Base-by-base conservation (phyloP, 192 early-diverging fungal species). In the Phycomyces blakesleeanus region DNA sequence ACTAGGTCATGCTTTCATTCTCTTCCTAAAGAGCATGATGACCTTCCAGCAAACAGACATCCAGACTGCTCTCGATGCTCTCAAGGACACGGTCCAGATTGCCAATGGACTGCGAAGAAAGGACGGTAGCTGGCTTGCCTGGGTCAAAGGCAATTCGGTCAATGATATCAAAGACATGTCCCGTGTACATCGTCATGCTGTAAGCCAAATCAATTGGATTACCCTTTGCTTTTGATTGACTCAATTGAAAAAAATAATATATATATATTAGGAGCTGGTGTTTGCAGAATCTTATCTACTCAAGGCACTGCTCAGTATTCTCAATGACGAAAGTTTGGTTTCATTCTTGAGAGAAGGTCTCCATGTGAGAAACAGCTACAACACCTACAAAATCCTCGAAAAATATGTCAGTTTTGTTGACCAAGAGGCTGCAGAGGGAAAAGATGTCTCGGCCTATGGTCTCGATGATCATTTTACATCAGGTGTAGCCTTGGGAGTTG, bases 381-480 rank as follows among this genome's bases (percentile, higher is more conserved):
- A 78, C 9, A 82, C 81, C 21, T 90, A 89, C 69, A 81, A 81
- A 55, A 70, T 73, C 7, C 67, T 87, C 53, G 76, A 85, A 76
- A 69, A 76, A 61, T 74, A 84, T 37, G 58, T 82, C 55, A 71
- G 75, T 24, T 71, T 61, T 56, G 77, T 77, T 27, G 71, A 81
- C 40, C 74, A 78, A 59, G 77, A 83, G 41, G 80, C 76, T 5
- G 61, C 77, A 16, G 70, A 69, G 5, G 75, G 71, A 15, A 81
- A 79, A 55, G 68, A 74, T 20, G 68, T 73, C 56, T 66, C 69
- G 14, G 57, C 41, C 26, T 76, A 86, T 34, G 77, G 69, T 16
- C 57, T 96, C 25, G 94, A 96, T 56, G 86, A 83, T 41, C 86
- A 93, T 65, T 89, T 93, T 74, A 84, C 89, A 59, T 87, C 87